Conservation (phyloP, 2,329 filamentous ascomycete genomes). For the Ophiocordyceps australis region DNA sequence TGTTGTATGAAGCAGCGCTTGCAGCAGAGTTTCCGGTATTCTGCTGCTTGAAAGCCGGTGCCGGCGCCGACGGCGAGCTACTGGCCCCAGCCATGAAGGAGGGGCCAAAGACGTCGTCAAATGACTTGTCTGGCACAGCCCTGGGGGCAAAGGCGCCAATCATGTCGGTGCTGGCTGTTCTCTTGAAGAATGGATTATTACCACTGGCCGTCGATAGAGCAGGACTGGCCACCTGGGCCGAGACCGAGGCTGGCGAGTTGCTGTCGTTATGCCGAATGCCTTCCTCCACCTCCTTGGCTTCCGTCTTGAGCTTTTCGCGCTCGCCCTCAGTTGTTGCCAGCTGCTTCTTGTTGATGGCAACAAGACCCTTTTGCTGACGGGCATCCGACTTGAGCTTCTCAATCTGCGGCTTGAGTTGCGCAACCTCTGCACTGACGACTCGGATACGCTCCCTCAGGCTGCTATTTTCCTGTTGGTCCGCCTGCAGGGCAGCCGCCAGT, state of each 20-base stretch:
- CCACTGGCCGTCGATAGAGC: conserved; percentile 49
- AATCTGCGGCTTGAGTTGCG: conserved; percentile 71
- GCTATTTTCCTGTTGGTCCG: conserved; percentile 78
- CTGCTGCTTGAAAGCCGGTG: conserved; percentile 27
- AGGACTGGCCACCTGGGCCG: conserved; percentile 47
- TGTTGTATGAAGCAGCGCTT: conserved; percentile 31
- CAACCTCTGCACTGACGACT: conserved; percentile 63
- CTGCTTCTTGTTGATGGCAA: conserved; percentile 98
- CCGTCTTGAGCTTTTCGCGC: conserved; percentile 68
- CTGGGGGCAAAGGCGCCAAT: conserved; percentile 33
- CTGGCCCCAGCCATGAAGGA: conserved; percentile 31
- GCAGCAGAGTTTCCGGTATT: conserved; percentile 36
- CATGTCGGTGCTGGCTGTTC: conserved; percentile 42
- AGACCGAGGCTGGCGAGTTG: conserved; percentile 26
- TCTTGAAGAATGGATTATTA: conserved; percentile 91
- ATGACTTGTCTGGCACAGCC: conserved; percentile 43
- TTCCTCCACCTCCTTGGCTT: conserved; percentile 52
- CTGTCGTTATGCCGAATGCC: conserved; percentile 35
- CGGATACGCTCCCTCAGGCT: conserved; percentile 77
- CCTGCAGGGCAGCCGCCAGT: conserved; percentile 53
- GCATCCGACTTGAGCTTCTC: conserved; percentile 88
- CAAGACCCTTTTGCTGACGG: conserved; percentile 86
- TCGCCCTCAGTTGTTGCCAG: conserved; percentile 77
- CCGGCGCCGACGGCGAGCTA: conserved; percentile 22
- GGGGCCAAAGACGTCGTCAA: conserved; percentile 75